Base-by-base conservation (phyloP, 2,329 filamentous ascomycete genomes). In the Aaosphaeria arxii region DNA sequence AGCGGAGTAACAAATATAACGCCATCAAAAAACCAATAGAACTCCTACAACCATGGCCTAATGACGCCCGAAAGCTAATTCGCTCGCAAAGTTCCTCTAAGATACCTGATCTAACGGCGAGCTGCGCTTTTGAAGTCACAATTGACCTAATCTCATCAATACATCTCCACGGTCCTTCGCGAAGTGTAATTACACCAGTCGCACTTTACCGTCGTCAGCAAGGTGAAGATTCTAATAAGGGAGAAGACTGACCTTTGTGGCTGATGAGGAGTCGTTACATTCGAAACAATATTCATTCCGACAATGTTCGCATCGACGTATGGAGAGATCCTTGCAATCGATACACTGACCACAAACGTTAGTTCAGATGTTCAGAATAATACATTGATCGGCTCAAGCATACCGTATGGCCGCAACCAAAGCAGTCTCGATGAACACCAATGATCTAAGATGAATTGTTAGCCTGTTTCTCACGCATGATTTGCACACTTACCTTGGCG, bases 371-470 rank as follows among this genome's bases (percentile, higher is more conserved):
- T 36, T 43, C 6, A 17, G 11, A n/a, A 9, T 4, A 24, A 24
- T 24, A 24, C 17, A 24, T 24, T 24, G 17, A 24, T 24, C 17
- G 17, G 17, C 24, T 13, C 13, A 32, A 13, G 30, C 1, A 38
- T 73, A 90, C 87, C 51, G 88, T 92, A 53, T 81, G 82, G 44
- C 89, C 90, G 68, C 91, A 96, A 69, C 91, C 90, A 80, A 89
- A 94, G 74, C 91, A 96, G 61, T 90, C 83, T 61, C 81, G 76
- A 55, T 77, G 77, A n/a, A 86, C 81, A 31, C 81, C 82, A 36
- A 73, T 67, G 33, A 66, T 54, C 69, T 72, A 58, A 44, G 48
- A 53, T 44, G 36, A 41, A 45, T 50, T 44, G 63, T 68, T 54
- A 70, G 64, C 61, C 49, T 61, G 36, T 58, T 59, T 58, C 59